These are phyloP conservation scores for Amanita polypyramis DNA, from an alignment of 768 basidiomycete species.

Conservation along the genomic window DNA sequence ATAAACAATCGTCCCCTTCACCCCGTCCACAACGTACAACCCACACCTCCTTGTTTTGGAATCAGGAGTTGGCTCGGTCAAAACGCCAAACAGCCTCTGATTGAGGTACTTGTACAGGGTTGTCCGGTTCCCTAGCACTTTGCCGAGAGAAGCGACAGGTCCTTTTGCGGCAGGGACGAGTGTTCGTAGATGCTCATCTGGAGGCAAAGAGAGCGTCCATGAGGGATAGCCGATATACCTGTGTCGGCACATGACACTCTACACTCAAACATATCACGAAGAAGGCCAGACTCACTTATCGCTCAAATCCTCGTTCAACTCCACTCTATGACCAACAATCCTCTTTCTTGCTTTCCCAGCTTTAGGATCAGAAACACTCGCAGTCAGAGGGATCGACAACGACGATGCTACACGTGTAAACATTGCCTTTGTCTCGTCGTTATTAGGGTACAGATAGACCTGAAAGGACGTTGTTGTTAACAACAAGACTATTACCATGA, in stretches of 20 bases:
- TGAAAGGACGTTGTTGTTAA: constrained; percentile 16
- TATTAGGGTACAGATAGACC: constrained; percentile 63
- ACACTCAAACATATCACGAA: background rate
- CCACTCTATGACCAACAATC: constrained; percentile 49
- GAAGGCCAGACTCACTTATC: constrained; percentile 10
- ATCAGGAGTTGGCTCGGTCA: constrained; percentile 29
- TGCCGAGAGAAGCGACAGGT: constrained; percentile 69
- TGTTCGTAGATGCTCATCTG: constrained; percentile 45
- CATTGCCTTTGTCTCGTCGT: constrained; percentile 27
- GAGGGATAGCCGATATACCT: constrained; percentile 44
- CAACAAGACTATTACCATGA: background rate
- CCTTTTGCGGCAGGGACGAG: constrained; percentile 35
- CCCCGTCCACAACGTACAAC: constrained; percentile 70
- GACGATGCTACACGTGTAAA: constrained; percentile 33
- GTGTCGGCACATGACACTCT: constrained; percentile 17
- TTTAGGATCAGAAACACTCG: constrained; percentile 14
- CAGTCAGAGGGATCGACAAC: constrained; percentile 48
- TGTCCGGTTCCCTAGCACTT: constrained; percentile 77
- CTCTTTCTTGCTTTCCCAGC: constrained; percentile 25
- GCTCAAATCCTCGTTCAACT: constrained; percentile 29
- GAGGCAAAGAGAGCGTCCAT: constrained; percentile 53
- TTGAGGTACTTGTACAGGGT: constrained; percentile 95
- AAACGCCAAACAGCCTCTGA: constrained; percentile 59
- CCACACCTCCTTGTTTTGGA: constrained; percentile 30
- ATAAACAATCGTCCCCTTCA: constrained; percentile 72